These are phyloP conservation scores for Hibiscus mutabilis DNA, from an alignment of 345 rosid genomes.

Conservation along the genomic window DNA sequence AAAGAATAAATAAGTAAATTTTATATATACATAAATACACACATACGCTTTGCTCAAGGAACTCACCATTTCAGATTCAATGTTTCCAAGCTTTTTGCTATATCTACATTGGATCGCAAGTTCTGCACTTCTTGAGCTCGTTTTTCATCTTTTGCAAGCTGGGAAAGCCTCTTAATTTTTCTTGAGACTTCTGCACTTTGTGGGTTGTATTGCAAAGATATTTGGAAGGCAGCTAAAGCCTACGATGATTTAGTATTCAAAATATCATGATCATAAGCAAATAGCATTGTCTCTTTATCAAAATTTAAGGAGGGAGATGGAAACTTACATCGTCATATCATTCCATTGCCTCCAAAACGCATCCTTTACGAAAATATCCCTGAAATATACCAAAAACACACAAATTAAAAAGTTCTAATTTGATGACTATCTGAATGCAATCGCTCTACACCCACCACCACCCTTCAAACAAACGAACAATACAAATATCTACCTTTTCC, in stretches of 20 bases:
- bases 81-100: conserved; percentile 45
- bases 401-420: not conserved
- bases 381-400: conserved; percentile 23
- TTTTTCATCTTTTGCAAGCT: conserved; percentile 50
- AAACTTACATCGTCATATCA: conserved; percentile 67
- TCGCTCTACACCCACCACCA: not conserved
- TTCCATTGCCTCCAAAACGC: conserved; percentile 92
- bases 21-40: not conserved
- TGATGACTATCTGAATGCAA: not conserved
- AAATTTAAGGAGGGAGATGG: not conserved
- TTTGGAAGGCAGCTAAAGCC: conserved; percentile 79
- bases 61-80: conserved; percentile 17
- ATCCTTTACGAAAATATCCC: conserved; percentile 98
- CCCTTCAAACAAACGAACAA: not conserved
- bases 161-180: conserved; percentile 9
- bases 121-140: conserved; percentile 79
- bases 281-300: not conserved
- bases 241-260: conserved; percentile 15
- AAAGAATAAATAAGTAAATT: too few species aligned
- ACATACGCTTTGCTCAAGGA: not conserved
- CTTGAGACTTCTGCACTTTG: conserved; percentile 67
- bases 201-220: conserved; percentile 62
- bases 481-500: conserved; percentile 62
- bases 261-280: conserved; percentile 2
- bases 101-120: conserved; percentile 67